phyloP scores from a whole-genome alignment of 2,329 filamentous ascomycete species.

The Dactylonectria estremocensis region DNA sequence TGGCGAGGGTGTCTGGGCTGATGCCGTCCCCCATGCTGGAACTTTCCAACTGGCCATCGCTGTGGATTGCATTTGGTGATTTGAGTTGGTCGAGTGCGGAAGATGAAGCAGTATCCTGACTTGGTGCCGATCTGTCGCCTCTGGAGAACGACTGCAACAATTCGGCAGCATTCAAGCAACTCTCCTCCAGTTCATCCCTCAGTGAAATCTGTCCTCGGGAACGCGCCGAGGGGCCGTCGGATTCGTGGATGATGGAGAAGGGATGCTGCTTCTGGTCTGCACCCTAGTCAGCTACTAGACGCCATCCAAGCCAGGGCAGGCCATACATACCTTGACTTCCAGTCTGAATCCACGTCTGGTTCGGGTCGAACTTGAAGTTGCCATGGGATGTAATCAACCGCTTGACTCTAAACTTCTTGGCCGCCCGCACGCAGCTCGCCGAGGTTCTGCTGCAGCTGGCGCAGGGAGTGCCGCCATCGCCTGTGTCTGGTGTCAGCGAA shows the following conservation, averaged over 20 bases:
- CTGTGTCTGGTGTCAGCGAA: constrained; percentile 13
- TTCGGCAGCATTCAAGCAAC: constrained; percentile 19
- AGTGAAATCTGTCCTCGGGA: not conserved
- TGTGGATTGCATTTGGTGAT: not conserved
- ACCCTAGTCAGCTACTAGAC: not conserved
- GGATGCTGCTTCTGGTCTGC: constrained; percentile 8
- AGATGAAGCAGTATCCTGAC: not conserved
- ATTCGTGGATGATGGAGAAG: constrained; percentile 29
- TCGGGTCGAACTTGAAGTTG: constrained; percentile 34
- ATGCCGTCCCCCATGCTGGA: not conserved
- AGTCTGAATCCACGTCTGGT: constrained; percentile 36
- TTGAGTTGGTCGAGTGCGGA: not conserved
- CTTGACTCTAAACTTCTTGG: constrained; percentile 34
- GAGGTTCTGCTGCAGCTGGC: constrained; percentile 30
- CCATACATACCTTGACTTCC: constrained; percentile 8
- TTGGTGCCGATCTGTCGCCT: not conserved
- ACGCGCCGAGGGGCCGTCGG: constrained; percentile 11
- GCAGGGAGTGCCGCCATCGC: constrained; percentile 31
- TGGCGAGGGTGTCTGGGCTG: not conserved
- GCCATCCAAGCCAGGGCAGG: not conserved
- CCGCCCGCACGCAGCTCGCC: constrained; percentile 18
- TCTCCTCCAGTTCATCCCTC: constrained; percentile 18
- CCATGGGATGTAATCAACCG: constrained; percentile 31
- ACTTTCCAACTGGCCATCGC: not conserved
- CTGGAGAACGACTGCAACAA: constrained; percentile 28